Evolutionary conservation across 768 basidiomycete genomes (phyloP).

Genomic region (Lepiota brunneoincarnata): DNA sequence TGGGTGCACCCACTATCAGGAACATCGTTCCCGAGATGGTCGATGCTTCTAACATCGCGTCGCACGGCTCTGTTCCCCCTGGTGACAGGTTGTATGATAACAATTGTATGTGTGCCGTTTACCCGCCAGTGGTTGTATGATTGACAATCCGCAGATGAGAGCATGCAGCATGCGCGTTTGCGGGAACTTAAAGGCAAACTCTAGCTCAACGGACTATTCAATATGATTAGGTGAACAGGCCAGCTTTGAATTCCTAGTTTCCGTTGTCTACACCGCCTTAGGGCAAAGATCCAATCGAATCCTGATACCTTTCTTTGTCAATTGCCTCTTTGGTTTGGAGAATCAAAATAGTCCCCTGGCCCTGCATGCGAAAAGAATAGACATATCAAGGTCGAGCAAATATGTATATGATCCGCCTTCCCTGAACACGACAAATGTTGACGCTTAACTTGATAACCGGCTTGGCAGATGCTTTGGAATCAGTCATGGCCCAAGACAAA

Average conservation of each 20-base stretch:
- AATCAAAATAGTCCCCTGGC: too few species aligned
- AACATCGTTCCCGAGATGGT: constrained; percentile 91
- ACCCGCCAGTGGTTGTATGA: constrained; percentile 44
- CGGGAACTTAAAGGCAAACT: constrained; percentile 27
- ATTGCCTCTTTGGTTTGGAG: too few species aligned
- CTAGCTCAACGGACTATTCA: constrained; percentile 10
- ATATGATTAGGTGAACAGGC: not conserved
- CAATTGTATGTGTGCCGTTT: constrained; percentile 65
- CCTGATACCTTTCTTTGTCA: too few species aligned
- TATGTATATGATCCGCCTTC: too few species aligned
- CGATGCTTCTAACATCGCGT: constrained; percentile 67
- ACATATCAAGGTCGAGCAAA: too few species aligned
- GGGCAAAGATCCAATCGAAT: too few species aligned
- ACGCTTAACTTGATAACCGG: not conserved
- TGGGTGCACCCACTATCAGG: constrained; percentile 78
- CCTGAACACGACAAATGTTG: not conserved
- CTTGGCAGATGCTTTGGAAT: too few species aligned
- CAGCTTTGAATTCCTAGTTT: not conserved
- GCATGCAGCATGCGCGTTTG: constrained; percentile 31
- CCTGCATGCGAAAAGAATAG: too few species aligned
- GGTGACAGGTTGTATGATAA: constrained; percentile 69
- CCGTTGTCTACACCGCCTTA: too few species aligned
- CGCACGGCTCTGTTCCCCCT: constrained; percentile 68
- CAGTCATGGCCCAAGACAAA: not conserved
- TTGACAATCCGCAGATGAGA: constrained; percentile 27